phyloP scores from a whole-genome alignment of 805 yeast genomes.

The Lachancea dasiensis region DNA sequence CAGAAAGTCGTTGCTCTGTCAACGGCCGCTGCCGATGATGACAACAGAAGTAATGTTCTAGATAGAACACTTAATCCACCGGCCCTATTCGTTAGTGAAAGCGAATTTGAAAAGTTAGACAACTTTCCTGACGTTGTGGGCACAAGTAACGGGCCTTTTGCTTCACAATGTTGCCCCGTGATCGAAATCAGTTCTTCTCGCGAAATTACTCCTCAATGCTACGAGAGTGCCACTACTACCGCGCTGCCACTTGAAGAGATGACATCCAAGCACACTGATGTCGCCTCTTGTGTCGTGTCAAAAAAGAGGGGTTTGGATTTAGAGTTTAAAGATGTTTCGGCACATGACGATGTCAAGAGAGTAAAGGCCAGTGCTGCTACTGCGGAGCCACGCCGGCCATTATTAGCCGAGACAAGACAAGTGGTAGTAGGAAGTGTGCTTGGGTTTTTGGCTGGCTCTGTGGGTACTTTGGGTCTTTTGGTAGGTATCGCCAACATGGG shows the following conservation, averaged over 20 bases:
- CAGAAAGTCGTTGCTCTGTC: too few species aligned
- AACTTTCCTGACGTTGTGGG: not conserved
- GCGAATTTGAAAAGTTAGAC: not conserved
- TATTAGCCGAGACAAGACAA: not conserved
- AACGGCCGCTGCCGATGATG: too few species aligned
- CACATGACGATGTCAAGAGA: not conserved
- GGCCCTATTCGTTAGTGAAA: too few species aligned
- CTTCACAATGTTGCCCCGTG: not conserved
- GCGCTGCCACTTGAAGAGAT: not conserved
- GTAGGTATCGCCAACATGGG: slow-evolving; percentile 22
- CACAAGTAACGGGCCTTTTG: not conserved
- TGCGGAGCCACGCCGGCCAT: not conserved
- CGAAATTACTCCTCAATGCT: slow-evolving; percentile 8
- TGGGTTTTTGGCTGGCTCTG: slow-evolving; percentile 20
- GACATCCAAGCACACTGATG: not conserved
- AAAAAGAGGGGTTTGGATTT: not conserved
- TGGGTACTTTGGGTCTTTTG: slow-evolving; percentile 20
- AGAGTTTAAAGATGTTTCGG: not conserved
- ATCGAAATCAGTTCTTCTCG: not conserved
- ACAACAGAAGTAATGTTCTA: too few species aligned
- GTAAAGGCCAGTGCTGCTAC: not conserved
- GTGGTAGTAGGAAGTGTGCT: slow-evolving; percentile 13
- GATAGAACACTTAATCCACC: too few species aligned
- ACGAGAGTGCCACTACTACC: slow-evolving; percentile 7
- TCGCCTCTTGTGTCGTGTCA: not conserved